Percentiles rank a stretch among this genome's conserved stretches.
Evolutionary conservation across 1,139 yeast genomes (phyloP).

Genomic region (Hyphopichia khmerensis): DNA sequence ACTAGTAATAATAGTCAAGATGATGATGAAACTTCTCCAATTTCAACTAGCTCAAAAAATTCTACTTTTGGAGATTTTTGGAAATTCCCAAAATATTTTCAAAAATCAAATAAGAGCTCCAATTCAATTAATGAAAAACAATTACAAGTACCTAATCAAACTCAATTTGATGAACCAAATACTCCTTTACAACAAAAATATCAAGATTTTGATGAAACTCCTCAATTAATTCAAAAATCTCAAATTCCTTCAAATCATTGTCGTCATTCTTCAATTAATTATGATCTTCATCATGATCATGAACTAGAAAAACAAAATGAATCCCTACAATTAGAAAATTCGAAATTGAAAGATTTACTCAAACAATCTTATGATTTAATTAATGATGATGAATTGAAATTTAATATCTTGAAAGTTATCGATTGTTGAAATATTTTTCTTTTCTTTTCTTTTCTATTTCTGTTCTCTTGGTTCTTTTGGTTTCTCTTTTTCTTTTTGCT

Average conservation of each 20-base stretch:
- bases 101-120: background rate
- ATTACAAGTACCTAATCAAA: background rate
- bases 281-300: constrained; percentile 1
- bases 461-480: no score
- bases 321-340: constrained; percentile 20
- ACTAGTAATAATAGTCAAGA: constrained; percentile 9
- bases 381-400: constrained; percentile 13
- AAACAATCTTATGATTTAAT: constrained; percentile 23
- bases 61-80: constrained; percentile 3
- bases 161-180: constrained; percentile 4
- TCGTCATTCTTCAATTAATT: background rate
- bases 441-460: no score
- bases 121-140: background rate
- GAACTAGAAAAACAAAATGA: constrained; percentile 6
- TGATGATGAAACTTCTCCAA: background rate
- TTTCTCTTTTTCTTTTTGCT: no score
- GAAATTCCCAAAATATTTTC: constrained; percentile 6
- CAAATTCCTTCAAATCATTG: background rate
- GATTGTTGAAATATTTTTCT: background rate
- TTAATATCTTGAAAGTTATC: background rate
- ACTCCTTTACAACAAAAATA: constrained; percentile 1
- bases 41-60: background rate
- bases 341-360: constrained; percentile 23
- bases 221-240: constrained; percentile 3
- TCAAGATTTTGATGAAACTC: background rate